Evolutionary conservation across 2,329 filamentous ascomycete species (phyloP).

Genomic region (Xylaria sp.): DNA sequence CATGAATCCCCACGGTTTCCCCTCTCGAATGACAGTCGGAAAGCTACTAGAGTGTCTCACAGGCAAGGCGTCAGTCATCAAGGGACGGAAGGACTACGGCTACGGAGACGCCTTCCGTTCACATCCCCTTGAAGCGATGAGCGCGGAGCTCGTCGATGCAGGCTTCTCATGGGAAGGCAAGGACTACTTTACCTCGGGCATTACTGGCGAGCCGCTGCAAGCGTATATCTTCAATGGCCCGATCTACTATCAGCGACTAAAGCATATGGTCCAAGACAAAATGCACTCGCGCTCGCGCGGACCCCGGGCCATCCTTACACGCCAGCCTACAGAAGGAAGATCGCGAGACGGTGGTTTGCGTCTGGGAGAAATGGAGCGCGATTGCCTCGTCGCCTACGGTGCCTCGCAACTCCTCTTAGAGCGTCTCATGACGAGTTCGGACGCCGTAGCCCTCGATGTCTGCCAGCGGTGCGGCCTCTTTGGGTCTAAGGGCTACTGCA

Average conservation of each 20-base stretch:
- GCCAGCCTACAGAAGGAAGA: constrained; percentile 94
- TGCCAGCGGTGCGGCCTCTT: constrained; percentile 95
- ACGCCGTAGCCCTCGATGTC: constrained; percentile 89
- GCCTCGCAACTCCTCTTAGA: constrained; percentile 91
- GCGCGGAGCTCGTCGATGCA: constrained; percentile 78
- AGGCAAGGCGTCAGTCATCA: constrained; percentile 88
- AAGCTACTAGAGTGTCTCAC: constrained; percentile 96
- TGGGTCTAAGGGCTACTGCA: constrained; percentile 93
- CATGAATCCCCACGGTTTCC: constrained; percentile 99
- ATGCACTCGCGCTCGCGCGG: constrained; percentile 96
- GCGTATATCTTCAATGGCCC: constrained; percentile 98
- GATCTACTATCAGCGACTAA: constrained; percentile 99
- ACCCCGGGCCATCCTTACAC: constrained; percentile 87
- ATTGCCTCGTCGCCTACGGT: constrained; percentile 96
- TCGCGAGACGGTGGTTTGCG: constrained; percentile 90
- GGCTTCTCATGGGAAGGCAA: constrained; percentile 98
- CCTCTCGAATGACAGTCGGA: constrained; percentile 98
- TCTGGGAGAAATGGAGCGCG: constrained; percentile 97
- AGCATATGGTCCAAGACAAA: constrained; percentile 99
- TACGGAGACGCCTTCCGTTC: constrained; percentile 80
- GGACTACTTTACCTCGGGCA: constrained; percentile 92
- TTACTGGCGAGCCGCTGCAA: constrained; percentile 91
- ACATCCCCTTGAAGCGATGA: constrained; percentile 87
- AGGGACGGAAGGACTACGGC: constrained; percentile 86
- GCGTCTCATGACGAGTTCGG: constrained; percentile 91